These are phyloP conservation scores for Leishmania tarentolae DNA, from an alignment of 208 protist genomes.

Conservation along the genomic window DNA sequence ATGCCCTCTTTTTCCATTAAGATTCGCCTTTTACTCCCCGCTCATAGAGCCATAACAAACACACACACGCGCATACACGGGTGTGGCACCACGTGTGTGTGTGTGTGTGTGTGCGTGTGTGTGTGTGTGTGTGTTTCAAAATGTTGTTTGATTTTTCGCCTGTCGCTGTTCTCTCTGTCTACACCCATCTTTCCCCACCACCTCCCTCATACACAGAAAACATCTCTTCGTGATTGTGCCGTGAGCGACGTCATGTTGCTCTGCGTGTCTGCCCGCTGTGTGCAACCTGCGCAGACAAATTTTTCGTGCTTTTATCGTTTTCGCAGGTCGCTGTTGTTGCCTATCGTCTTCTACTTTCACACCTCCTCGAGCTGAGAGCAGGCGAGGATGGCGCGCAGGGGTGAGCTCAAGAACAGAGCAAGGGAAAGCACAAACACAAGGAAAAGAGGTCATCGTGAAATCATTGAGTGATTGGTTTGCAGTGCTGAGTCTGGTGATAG, in stretches of 20 bases:
- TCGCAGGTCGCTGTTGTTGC: too few relatives aligned
- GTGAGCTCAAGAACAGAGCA: background rate
- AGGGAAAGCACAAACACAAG: background rate
- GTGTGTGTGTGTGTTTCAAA: background rate
- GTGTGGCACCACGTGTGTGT: background rate
- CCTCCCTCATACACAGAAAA: background rate
- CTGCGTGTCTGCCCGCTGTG: too few relatives aligned
- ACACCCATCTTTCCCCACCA: background rate
- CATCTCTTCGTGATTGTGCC: too few relatives aligned
- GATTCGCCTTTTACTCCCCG: too few relatives aligned
- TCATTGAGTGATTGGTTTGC: background rate
- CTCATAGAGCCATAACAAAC: too few relatives aligned
- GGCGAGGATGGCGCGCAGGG: background rate
- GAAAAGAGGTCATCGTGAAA: background rate
- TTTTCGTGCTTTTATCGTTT: too few relatives aligned
- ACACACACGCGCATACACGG: background rate
- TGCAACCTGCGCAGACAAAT: too few relatives aligned
- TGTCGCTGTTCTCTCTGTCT: background rate
- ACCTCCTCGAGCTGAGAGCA: background rate
- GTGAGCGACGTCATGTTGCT: too few relatives aligned
- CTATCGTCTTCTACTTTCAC: too few relatives aligned
- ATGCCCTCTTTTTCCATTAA: too few relatives aligned
- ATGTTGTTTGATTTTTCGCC: conserved; percentile 1
- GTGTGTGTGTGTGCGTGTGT: background rate
- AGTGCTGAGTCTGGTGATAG: background rate